These are phyloP conservation scores for Chytriomyces sp. DNA, from an alignment of 192 early-diverging fungal genomes.

Conservation along the genomic window DNA sequence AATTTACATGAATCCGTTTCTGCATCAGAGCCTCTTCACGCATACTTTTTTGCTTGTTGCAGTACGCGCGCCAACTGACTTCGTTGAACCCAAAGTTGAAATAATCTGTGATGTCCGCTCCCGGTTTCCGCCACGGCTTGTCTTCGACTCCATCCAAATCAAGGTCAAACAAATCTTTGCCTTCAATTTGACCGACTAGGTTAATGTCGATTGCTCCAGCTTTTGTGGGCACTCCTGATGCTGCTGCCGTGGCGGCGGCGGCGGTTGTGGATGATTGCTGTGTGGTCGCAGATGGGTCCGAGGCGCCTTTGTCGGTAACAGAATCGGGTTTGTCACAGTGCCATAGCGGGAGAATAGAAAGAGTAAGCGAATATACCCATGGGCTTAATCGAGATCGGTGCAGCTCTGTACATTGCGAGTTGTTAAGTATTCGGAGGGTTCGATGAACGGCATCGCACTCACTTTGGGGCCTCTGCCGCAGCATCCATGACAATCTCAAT, in stretches of 20 bases:
- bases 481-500: conserved; percentile 75
- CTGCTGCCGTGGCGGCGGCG: conserved; percentile 34
- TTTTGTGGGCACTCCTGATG: conserved; percentile 31
- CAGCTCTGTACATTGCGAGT: background rate
- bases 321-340: background rate
- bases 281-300: no score
- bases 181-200: conserved; percentile 77
- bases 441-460: no score
- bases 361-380: background rate
- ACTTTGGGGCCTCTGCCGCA: conserved; percentile 35
- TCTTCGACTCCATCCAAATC: conserved; percentile 93
- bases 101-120: conserved; percentile 97
- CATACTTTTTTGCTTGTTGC: conserved; percentile 87
- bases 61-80: conserved; percentile 92
- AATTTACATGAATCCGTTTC: conserved; percentile 55
- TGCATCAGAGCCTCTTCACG: conserved; percentile 69
- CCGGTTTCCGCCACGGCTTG: conserved; percentile 90
- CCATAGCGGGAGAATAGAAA: background rate
- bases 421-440: no score
- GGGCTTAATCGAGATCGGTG: conserved; percentile 1
- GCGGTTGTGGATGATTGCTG: background rate
- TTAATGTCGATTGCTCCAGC: conserved; percentile 63
- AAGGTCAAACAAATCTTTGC: conserved; percentile 82
- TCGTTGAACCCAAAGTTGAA: conserved; percentile 99
- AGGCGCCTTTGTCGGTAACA: no score